These are phyloP conservation scores for Castanospermum australe DNA, from an alignment of 306 rosid species.

Conservation along the genomic window DNA sequence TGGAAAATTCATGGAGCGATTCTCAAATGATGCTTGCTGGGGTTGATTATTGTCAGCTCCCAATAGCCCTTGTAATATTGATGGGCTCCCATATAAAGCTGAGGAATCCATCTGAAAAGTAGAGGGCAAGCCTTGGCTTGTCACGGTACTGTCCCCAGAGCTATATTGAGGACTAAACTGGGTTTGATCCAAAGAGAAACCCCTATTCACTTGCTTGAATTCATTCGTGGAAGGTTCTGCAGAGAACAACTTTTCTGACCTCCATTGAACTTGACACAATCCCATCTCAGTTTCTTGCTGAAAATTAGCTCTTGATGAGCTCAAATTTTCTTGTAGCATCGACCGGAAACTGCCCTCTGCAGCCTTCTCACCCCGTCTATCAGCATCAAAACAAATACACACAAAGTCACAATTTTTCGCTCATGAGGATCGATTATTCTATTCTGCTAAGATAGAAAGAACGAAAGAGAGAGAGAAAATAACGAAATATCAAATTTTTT, in stretches of 20 bases:
- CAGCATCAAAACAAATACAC: neutral
- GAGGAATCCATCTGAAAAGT: constrained; percentile 57
- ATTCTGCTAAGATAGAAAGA: neutral
- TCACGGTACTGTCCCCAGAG: constrained; percentile 60
- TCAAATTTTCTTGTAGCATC: constrained; percentile 70
- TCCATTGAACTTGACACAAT: constrained; percentile 68
- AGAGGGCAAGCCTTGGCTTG: constrained; percentile 52
- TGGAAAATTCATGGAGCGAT: constrained; percentile 36
- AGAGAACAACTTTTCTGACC: constrained; percentile 51
- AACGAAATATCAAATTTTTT: neutral
- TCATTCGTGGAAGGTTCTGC: constrained; percentile 48
- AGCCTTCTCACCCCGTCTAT: constrained; percentile 60
- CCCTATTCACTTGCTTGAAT: constrained; percentile 55
- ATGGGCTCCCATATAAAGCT: constrained; percentile 53
- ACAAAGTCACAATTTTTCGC: neutral
- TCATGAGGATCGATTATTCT: neutral
- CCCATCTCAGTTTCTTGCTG: constrained; percentile 62
- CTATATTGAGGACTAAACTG: constrained; percentile 80
- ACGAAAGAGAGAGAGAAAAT: neutral
- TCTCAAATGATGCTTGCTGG: constrained; percentile 45
- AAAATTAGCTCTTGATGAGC: constrained; percentile 48
- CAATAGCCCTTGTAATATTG: constrained; percentile 73
- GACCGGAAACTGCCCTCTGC: constrained; percentile 64
- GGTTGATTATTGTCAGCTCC: constrained; percentile 44
- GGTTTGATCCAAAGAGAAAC: constrained; percentile 66